These are phyloP conservation scores for Penicillium lividum DNA, from an alignment of 495 filamentous ascomycete species.

Conservation along the genomic window DNA sequence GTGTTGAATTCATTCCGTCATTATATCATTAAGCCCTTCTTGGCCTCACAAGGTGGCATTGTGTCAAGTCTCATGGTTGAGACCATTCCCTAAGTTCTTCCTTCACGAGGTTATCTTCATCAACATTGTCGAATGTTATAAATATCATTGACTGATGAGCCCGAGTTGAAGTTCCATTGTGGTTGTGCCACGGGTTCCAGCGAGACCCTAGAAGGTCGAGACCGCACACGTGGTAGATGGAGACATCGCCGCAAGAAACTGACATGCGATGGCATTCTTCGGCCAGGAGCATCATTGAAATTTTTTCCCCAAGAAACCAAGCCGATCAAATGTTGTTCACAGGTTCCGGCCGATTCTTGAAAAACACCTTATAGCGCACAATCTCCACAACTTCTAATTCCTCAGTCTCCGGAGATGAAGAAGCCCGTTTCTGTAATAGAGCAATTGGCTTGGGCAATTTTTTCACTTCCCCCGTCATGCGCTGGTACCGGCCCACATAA, in stretches of 20 bases:
- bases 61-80: neutral
- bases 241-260: neutral
- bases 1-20: conserved; percentile 15
- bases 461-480: conserved; percentile 87
- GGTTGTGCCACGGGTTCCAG: neutral
- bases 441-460: conserved; percentile 76
- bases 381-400: conserved; percentile 80
- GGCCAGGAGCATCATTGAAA: neutral
- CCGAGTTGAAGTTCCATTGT: neutral
- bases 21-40: neutral
- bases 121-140: neutral
- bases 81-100: neutral
- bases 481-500: conserved; percentile 86
- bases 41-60: neutral
- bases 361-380: conserved; percentile 85
- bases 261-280: neutral
- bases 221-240: neutral
- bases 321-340: conserved; percentile 51
- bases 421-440: conserved; percentile 53
- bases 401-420: conserved; percentile 24
- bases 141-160: neutral
- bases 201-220: neutral
- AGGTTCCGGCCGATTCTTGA: conserved; percentile 84
- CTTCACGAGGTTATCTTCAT: neutral
- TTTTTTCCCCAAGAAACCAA: neutral